These are phyloP conservation scores for Beauveria rudraprayagi DNA, from an alignment of 2,329 filamentous ascomycete species.

Conservation along the genomic window DNA sequence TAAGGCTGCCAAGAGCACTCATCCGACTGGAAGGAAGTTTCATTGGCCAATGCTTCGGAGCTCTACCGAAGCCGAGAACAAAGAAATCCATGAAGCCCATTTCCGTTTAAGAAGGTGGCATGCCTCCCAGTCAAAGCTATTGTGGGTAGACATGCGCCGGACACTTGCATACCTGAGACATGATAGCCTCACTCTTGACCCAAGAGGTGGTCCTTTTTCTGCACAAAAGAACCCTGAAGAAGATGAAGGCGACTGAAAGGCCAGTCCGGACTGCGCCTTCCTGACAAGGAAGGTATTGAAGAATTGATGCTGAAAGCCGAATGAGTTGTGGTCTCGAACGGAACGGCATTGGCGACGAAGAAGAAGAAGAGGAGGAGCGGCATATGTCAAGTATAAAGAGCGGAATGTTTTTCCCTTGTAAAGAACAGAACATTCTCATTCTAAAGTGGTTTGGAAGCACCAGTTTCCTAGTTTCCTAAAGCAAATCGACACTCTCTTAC, in stretches of 20 bases:
- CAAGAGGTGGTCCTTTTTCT: neutral
- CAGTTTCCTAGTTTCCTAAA: neutral
- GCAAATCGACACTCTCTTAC: neutral
- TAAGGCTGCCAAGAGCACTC: neutral
- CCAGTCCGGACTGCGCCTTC: neutral
- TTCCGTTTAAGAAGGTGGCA: conserved; percentile 8
- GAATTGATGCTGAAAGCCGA: neutral
- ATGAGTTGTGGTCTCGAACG: neutral
- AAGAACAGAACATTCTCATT: neutral
- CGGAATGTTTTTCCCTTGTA: neutral
- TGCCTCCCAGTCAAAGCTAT: neutral
- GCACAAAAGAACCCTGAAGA: neutral
- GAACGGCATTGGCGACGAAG: too few relatives aligned
- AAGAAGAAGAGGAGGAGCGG: neutral
- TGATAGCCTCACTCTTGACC: neutral
- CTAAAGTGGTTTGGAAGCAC: neutral
- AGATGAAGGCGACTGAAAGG: neutral
- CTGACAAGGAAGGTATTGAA: conserved; percentile 1
- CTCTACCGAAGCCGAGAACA: neutral
- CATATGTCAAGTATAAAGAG: neutral
- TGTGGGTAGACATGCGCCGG: neutral
- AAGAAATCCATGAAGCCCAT: neutral
- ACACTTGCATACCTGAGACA: neutral
- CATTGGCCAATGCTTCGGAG: neutral
- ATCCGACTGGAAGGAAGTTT: neutral